Conservation (phyloP, 208 protist genomes). For the Leishmania guyanensis region DNA sequence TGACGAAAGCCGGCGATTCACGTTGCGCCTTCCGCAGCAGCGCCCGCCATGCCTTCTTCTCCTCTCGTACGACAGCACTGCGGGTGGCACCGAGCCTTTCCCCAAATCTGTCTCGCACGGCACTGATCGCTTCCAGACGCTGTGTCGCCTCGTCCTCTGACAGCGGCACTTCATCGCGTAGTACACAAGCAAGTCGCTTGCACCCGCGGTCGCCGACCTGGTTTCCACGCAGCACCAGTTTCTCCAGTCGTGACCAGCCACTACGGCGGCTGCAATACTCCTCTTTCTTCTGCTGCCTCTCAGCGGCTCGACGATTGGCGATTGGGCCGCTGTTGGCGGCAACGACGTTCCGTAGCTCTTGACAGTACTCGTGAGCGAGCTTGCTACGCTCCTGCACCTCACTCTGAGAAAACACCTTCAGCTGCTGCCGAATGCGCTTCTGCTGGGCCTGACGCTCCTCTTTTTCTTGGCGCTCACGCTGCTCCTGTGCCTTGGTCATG, state of each 20-base stretch:
- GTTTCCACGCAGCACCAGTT: constrained; percentile 71
- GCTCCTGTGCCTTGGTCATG: neutral
- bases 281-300: constrained; percentile 53
- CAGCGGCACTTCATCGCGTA: constrained; percentile 65
- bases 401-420: constrained; percentile 8
- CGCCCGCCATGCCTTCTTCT: constrained; percentile 32
- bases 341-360: neutral
- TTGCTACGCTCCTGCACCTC: constrained; percentile 8
- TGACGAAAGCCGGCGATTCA: neutral
- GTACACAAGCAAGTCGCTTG: constrained; percentile 35
- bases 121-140: constrained; percentile 38
- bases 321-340: constrained; percentile 7
- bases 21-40: constrained; percentile 22
- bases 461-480: constrained; percentile 5
- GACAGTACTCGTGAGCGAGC: constrained; percentile 7
- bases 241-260: constrained; percentile 79
- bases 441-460: constrained; percentile 6
- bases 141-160: constrained; percentile 64
- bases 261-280: constrained; percentile 66
- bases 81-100: constrained; percentile 30
- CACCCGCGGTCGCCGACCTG: constrained; percentile 63
- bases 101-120: constrained; percentile 29
- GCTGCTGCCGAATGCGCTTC: constrained; percentile 9
- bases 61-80: constrained; percentile 19
- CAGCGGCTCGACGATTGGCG: constrained; percentile 13